These are phyloP conservation scores for Penicillium subrubescens DNA, from an alignment of 495 filamentous ascomycete genomes.

Conservation along the genomic window DNA sequence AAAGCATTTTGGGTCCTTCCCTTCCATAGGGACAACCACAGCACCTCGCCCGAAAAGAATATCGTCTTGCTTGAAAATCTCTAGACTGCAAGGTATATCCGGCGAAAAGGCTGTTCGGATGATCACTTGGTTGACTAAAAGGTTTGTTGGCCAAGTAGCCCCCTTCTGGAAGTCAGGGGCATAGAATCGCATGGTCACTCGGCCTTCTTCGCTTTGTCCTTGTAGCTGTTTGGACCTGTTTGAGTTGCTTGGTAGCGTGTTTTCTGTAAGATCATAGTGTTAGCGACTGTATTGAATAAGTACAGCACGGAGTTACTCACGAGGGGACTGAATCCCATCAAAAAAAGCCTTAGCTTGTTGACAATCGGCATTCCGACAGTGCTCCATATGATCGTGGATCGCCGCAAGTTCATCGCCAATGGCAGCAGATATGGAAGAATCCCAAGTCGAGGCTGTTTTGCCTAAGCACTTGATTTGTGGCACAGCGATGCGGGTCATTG, in stretches of 20 bases:
- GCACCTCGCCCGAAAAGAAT: conserved; percentile 14
- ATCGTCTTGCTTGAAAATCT: conserved; percentile 3
- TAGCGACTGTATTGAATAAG: not conserved
- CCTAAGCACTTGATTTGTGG: not conserved
- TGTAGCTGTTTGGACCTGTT: conserved; percentile 3
- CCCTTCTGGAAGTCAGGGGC: conserved; percentile 2
- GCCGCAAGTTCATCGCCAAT: conserved; percentile 6
- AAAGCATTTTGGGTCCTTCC: conserved; percentile 12
- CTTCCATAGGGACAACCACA: conserved; percentile 6
- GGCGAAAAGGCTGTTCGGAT: conserved; percentile 7
- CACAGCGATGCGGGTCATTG: not conserved
- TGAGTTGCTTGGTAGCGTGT: not conserved
- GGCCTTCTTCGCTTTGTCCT: conserved; percentile 8
- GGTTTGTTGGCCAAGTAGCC: not conserved
- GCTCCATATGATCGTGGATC: conserved; percentile 6
- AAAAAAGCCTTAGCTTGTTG: conserved; percentile 10
- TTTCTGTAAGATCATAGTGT: not conserved
- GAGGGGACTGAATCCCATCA: not conserved
- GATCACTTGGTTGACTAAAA: conserved; percentile 5
- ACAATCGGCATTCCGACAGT: conserved; percentile 7
- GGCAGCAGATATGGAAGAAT: conserved; percentile 4
- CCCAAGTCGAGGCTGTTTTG: conserved; percentile 6
- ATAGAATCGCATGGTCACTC: conserved; percentile 11
- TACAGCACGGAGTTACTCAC: not conserved
- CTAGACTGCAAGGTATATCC: conserved; percentile 14